Percentiles rank a stretch among this genome's conserved stretches.
Conservation (phyloP, 2,329 filamentous ascomycete genomes). For the Exophiala sp. region DNA sequence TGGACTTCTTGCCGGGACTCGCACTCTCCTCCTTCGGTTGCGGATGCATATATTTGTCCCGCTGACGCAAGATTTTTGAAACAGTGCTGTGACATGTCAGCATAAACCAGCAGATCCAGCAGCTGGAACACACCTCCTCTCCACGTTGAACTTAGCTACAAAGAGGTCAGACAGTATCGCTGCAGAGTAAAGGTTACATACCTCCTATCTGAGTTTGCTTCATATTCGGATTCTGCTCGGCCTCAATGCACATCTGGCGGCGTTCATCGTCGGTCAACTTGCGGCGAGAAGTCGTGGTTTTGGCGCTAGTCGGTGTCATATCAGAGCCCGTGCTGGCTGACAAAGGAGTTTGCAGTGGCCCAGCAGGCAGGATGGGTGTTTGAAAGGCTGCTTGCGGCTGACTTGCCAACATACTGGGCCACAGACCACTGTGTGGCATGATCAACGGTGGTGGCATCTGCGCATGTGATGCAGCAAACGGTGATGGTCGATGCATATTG, state of each 20-base stretch:
- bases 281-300: slow-evolving; percentile 62
- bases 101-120: not conserved
- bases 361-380: slow-evolving; percentile 56
- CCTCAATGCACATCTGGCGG: slow-evolving; percentile 88
- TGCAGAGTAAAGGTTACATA: slow-evolving; percentile 40
- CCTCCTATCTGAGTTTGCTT: slow-evolving; percentile 96
- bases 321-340: slow-evolving; percentile 45
- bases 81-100: slow-evolving; percentile 67
- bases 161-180: slow-evolving; percentile 32
- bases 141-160: slow-evolving; percentile 83
- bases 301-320: slow-evolving; percentile 28
- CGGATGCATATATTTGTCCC: slow-evolving; percentile 85
- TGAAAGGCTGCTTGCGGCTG: slow-evolving; percentile 47
- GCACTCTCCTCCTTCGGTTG: slow-evolving; percentile 59
- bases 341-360: slow-evolving; percentile 49
- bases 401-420: slow-evolving; percentile 74
- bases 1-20: slow-evolving; percentile 76
- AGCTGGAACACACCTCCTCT: slow-evolving; percentile 71
- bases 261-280: slow-evolving; percentile 90
- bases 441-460: slow-evolving; percentile 59
- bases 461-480: slow-evolving; percentile 48
- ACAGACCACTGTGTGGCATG: slow-evolving; percentile 58
- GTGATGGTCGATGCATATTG: slow-evolving; percentile 55
- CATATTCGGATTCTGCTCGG: slow-evolving; percentile 81
- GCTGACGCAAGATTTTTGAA: slow-evolving; percentile 93